Evolutionary conservation across 495 filamentous ascomycete species (phyloP), one percentile per base, ranked within the genome.

Genomic region (Podospora pseudocomata): DNA sequence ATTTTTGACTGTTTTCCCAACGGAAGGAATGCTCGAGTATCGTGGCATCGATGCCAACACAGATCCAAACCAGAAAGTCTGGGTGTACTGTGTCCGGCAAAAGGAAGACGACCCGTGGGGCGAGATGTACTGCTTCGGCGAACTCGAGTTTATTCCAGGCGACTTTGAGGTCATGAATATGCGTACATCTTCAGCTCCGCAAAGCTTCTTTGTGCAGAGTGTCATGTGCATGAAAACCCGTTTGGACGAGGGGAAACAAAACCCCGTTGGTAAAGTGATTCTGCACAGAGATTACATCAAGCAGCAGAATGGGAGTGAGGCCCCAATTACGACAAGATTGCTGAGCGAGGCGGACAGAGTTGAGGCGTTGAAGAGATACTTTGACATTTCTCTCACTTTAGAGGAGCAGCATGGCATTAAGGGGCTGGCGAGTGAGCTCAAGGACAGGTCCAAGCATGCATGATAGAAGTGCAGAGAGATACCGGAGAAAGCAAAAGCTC

Each of bases 141-240:
- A 80, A 27, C 27, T 72, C 20, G 83, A 86, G 67, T 84, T 83
- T 70, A 65, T 81, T 23, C 72, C 73, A 1, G 72, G 66, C 19
- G 82, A 86, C 70, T 84, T 83, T 54, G 85, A 85, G 54, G 79
- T 90, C 15, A 89, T 93, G 77, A 92, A 88, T 77, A 83, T 83
- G 65, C 83, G 69, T 0, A 79, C 77, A 4, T 80, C 75, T 74
- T 78, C 75, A 18, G 65, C 68, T 65, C 77, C 73, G 0, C 74
- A 70, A 20, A 81, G 79, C 65, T 79, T 75, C 63, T 85, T 85
- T 23, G 79, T 81, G 15, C 76, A 82, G 66, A 74, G 69, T 18
- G 73, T 84, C 27, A 65, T 84, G 66, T 75, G 76, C 60, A 65
- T 77, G 66, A 69, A 71, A 44, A 76, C 79, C 19, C 30, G 88